These are phyloP conservation scores for Scutellaria baicalensis DNA, from an alignment of 257 asterid genomes.

Conservation along the genomic window DNA sequence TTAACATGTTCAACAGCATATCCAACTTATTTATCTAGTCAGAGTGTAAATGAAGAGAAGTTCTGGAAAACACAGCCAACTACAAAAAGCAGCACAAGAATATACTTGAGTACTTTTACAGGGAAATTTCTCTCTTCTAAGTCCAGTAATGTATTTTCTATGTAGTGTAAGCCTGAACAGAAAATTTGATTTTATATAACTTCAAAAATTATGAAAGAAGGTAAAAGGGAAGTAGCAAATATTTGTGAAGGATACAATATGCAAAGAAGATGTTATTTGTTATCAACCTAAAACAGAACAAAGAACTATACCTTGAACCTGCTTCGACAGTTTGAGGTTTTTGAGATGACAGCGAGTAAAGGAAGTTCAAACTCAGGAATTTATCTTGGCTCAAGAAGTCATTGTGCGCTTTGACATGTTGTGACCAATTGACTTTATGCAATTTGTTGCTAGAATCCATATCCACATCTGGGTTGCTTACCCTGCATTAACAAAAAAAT, in stretches of 20 bases:
- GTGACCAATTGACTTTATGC: constrained; percentile 59
- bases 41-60: not conserved
- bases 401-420: constrained; percentile 62
- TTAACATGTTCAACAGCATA: constrained; percentile 6
- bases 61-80: not conserved
- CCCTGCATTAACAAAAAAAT: constrained; percentile 27
- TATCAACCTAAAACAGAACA: constrained; percentile 3
- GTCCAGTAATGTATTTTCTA: not conserved
- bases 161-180: not conserved
- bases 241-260: not conserved
- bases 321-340: constrained; percentile 42
- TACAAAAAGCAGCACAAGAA: not conserved
- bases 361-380: constrained; percentile 55
- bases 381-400: constrained; percentile 52
- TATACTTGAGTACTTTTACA: not conserved
- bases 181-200: not conserved
- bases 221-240: not conserved
- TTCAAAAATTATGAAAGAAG: not conserved
- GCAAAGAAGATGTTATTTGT: not conserved
- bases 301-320: constrained; percentile 43
- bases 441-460: constrained; percentile 21
- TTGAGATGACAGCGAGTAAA: constrained; percentile 64
- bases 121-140: not conserved
- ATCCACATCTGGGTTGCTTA: constrained; percentile 29
- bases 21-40: not conserved